Evolutionary conservation across 139 green algal genomes (phyloP), one percentile per base, ranked within the genome.

Genomic region (Edaphochlamys debaryana): DNA sequence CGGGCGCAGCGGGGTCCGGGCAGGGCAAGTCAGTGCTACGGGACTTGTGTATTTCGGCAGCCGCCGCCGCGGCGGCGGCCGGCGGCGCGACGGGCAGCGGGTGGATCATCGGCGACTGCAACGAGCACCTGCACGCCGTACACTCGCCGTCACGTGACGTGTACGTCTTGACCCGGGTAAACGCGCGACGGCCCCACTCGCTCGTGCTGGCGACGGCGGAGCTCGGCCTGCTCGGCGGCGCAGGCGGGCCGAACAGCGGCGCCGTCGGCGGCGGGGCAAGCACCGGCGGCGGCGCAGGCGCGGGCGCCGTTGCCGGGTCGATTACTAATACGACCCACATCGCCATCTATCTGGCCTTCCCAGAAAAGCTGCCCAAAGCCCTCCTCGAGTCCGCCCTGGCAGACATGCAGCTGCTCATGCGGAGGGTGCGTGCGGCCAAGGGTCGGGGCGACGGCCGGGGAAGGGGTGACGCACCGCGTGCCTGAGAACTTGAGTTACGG

Each of bases 71-170:
- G 30, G 76, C 45, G 2, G 25, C 62, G 23, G 58, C 63, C 62
- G 69, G 60, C 60, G 74, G 74, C 62, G 74, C 76, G 20, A 82
- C 42, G 23, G 5, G 11, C 32, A 63, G 76, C 45, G 76, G 76
- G 42, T 82, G 76, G 76, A 82, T 82, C 34, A 30, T 82, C 20
- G 7, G 32, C 62, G 76, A 82, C 76, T 74, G 63, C 76, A 82
- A 82, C 64, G 76, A 82, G 63, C 76, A 82, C 76, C 60, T 82
- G 42, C 76, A 82, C 56, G 76, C 76, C 63, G 76, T 82, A 48
- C 76, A 82, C 63, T 52, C 30, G 17, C 76, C 76, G 4, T 82
- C 76, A 5, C 76, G 76, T 27, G 76, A 82, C 63, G 64, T 82
- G 36, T 82, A 82, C 34, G 76, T 82, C 7, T 66, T 82, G 76